These are phyloP conservation scores for Protoeuglena noctilucae DNA, from an alignment of 139 green algal genomes.

Conservation along the genomic window DNA sequence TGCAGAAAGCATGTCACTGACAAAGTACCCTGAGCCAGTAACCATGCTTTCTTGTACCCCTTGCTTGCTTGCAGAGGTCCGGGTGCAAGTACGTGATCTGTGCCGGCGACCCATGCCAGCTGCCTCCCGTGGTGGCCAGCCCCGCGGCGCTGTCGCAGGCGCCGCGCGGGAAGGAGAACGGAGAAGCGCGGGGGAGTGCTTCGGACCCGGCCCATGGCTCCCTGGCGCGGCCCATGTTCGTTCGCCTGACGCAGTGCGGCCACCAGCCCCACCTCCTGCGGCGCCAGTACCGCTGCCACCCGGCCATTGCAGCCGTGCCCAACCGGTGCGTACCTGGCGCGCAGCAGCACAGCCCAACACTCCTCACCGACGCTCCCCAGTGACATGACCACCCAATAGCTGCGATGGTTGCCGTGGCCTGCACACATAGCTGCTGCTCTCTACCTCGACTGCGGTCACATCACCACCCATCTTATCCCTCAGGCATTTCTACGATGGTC, in stretches of 20 bases:
- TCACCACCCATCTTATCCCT: no score
- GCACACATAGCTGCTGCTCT: no score
- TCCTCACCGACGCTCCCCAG: no score
- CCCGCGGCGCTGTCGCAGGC: conserved; percentile 19
- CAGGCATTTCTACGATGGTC: conserved; percentile 50
- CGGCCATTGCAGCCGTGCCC: conserved; percentile 35
- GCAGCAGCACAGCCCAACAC: no score
- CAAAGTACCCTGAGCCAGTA: not conserved
- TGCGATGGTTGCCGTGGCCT: no score
- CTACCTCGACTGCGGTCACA: no score
- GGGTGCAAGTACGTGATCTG: conserved; percentile 44
- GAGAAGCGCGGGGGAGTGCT: no score
- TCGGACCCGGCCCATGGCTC: conserved; percentile 10
- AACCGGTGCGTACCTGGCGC: no score
- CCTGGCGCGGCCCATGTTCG: conserved; percentile 56
- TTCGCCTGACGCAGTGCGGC: conserved; percentile 44
- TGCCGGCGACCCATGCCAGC: conserved; percentile 67
- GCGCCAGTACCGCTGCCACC: conserved; percentile 59
- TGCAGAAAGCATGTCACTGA: not conserved
- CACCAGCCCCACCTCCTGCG: conserved; percentile 39
- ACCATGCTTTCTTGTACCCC: not conserved
- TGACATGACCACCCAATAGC: no score
- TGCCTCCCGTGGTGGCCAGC: conserved; percentile 52
- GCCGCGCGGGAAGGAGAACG: not conserved
- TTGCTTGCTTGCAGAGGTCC: not conserved